Percentiles rank a stretch among this genome's conserved stretches.
These are phyloP conservation scores for Calocybe cyanea DNA, from an alignment of 768 basidiomycete genomes.

Conservation along the genomic window DNA sequence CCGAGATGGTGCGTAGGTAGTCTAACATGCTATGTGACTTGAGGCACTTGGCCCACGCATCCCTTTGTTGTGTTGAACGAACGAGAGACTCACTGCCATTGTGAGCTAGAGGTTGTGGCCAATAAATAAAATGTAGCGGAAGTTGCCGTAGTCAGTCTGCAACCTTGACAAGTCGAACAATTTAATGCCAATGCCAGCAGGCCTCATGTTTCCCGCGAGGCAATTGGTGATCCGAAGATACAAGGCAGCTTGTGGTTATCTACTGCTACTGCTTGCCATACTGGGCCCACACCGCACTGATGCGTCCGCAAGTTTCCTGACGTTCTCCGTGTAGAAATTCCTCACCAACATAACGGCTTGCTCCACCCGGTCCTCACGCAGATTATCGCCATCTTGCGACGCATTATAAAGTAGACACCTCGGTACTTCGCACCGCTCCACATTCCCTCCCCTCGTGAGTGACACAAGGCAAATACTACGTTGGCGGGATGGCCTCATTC, in stretches of 20 bases:
- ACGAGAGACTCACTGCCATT: too few species aligned
- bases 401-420: slow-evolving; percentile 11
- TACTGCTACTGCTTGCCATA: slow-evolving; percentile 1
- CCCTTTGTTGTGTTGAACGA: too few species aligned
- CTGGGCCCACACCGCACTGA: slow-evolving; percentile 8
- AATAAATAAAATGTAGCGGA: slow-evolving; percentile 5
- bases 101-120: slow-evolving; percentile 4
- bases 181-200: too few species aligned
- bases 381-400: slow-evolving; percentile 19
- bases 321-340: slow-evolving; percentile 14
- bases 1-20: slow-evolving; percentile 38
- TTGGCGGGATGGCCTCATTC: slow-evolving; percentile 9
- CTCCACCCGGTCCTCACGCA: slow-evolving; percentile 14
- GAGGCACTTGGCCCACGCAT: slow-evolving; percentile 36
- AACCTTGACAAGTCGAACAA: slow-evolving; percentile 13
- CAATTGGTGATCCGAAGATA: slow-evolving; percentile 26
- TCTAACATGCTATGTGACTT: slow-evolving; percentile 50
- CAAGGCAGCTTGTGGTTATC: not conserved
- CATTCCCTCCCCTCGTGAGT: slow-evolving; percentile 37
- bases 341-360: slow-evolving; percentile 12
- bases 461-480: slow-evolving; percentile 30
- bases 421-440: slow-evolving; percentile 28
- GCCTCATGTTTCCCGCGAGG: slow-evolving; percentile 45
- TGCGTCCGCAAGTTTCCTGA: slow-evolving; percentile 11
- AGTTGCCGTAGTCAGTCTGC: slow-evolving; percentile 5